Conservation (phyloP, 192 early-diverging fungal species). For the Coemansia sp. region DNA sequence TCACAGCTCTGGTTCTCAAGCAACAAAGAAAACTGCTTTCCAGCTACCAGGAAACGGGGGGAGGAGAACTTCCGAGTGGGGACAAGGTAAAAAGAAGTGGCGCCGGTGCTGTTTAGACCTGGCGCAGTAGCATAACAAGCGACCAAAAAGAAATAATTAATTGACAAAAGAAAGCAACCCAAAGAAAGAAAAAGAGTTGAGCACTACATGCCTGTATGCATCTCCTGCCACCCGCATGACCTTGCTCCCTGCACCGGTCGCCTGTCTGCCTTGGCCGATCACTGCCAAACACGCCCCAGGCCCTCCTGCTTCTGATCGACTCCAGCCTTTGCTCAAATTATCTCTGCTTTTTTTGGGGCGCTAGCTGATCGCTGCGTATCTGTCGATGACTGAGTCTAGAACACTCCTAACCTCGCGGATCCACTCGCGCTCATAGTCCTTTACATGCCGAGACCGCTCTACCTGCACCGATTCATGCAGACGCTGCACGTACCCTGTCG, state of each 20-base stretch:
- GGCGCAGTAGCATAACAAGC: neutral
- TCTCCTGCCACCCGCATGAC: neutral
- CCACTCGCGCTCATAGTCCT: constrained; percentile 46
- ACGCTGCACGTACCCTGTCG: constrained; percentile 22
- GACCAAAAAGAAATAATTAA: neutral
- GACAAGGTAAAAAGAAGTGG: neutral
- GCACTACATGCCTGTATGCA: neutral
- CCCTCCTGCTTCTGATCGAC: neutral
- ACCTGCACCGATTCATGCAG: constrained; percentile 21
- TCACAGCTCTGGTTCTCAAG: neutral
- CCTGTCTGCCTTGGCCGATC: neutral
- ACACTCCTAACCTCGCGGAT: constrained; percentile 24
- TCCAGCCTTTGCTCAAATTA: neutral
- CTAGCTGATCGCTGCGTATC: constrained; percentile 15
- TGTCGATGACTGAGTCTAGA: constrained; percentile 37
- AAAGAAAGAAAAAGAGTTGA: neutral
- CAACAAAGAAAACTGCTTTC: neutral
- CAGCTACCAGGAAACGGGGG: neutral
- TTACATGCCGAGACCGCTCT: constrained; percentile 28
- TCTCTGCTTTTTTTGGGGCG: neutral
- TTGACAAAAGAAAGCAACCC: neutral
- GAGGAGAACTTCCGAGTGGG: neutral
- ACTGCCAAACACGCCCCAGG: neutral
- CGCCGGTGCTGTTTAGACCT: neutral
- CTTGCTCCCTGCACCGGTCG: neutral